Base-by-base conservation (phyloP, 257 asterid species). In the Anisodus acutangulus region DNA sequence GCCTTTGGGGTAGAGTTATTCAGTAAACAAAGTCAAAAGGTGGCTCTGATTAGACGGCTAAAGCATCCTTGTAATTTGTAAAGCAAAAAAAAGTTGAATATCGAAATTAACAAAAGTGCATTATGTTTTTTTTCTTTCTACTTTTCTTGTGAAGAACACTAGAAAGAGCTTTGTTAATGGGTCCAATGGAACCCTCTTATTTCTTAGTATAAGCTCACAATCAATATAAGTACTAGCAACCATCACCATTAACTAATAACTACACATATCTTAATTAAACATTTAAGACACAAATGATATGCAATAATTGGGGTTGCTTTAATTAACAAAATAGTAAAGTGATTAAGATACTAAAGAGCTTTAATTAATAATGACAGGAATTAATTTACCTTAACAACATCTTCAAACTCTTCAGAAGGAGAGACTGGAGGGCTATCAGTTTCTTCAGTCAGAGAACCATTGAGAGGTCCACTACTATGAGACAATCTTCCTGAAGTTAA, bases 401-500 rank as follows among this genome's bases (percentile, higher is more conserved):
- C 99, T 57, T 97, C 99, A 53, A 91, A 95, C 88, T 97, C 98
- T 51, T 95, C 92, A 10, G 95, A 90, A 37, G 98, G 99, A 5
- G 99, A 95, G 62, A 95, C 89, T 9, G 98, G 97, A 81, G 99
- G 93, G 79, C 97, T 91, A 89, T 93, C 98, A 10, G 92, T 92
- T 85, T 93, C 99, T 85, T 95, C 99, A 1, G 95, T 88, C 9
- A 93, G 91, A 15, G 95, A 97, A 19, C 94, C 97, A 86, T 93
- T 97, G 58, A 93, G 84, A 6, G 98, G 97, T 39, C 98, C 99
- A 79, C 99, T 97, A 53, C 99, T 94, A n/a, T 97, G 98, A 1
- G 99, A 97, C n/a, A 97, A 90, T 91, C 99, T 94, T 19, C 99
- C 99, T 2, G 99, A 97, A 15, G 99, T 97, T 72, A 97, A 84